Percentiles rank a stretch among this genome's conserved stretches.
phyloP scores from a whole-genome alignment of 768 basidiomycete genomes.

The Steccherinum ochraceum region DNA sequence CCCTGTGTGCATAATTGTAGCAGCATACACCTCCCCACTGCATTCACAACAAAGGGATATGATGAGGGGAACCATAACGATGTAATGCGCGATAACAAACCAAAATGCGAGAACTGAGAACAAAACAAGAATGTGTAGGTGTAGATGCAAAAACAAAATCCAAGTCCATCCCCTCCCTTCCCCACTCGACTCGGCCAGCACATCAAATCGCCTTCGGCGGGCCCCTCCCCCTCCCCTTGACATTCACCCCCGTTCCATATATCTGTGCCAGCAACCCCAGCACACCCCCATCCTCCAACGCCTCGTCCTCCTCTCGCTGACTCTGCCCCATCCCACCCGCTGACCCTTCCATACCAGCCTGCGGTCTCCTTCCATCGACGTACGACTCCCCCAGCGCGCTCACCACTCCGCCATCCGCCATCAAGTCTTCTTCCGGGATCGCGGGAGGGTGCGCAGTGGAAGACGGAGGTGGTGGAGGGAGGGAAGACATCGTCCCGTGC shows the following conservation, averaged over 20 bases:
- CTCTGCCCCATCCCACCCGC: conserved; percentile 15
- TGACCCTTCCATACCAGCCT: conserved; percentile 13
- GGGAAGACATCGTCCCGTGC: conserved; percentile 43
- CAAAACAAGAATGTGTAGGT: no score
- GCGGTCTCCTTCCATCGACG: conserved; percentile 56
- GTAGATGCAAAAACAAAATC: no score
- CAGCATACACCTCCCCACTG: no score
- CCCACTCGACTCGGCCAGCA: no score
- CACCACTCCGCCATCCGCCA: conserved; percentile 48
- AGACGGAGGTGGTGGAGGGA: background rate
- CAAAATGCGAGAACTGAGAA: no score
- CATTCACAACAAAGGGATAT: no score
- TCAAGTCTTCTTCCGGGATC: conserved; percentile 42
- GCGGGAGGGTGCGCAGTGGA: conserved; percentile 8
- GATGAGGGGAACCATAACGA: no score
- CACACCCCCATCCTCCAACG: conserved; percentile 74
- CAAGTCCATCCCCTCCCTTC: no score
- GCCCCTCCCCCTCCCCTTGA: conserved; percentile 23
- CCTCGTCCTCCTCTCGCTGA: conserved; percentile 52
- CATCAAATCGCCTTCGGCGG: conserved; percentile 20
- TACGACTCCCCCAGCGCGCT: conserved; percentile 69
- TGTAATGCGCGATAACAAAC: no score
- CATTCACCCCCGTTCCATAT: conserved; percentile 42
- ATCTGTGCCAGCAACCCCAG: conserved; percentile 84
- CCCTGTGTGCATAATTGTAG: no score